Percentiles rank a stretch among this genome's conserved stretches.
Conservation (phyloP, 805 yeast species). For the Wickerhamomyces subpelliculosus region DNA sequence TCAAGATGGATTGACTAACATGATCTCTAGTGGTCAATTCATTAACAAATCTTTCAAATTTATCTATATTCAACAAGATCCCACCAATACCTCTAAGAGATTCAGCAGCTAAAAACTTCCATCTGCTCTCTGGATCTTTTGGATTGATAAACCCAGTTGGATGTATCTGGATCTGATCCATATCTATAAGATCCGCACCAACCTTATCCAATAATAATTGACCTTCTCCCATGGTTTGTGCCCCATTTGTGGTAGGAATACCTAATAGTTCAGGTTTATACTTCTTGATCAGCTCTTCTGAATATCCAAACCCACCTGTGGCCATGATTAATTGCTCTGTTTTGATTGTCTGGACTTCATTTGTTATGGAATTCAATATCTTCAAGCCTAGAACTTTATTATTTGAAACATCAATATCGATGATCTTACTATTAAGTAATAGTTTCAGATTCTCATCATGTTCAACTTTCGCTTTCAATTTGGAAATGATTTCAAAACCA, state of each 20-base stretch:
- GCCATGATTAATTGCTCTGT: constrained; percentile 39
- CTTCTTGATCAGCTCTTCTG: constrained; percentile 30
- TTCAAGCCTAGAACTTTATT: constrained; percentile 35
- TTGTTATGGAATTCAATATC: constrained; percentile 26
- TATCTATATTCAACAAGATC: constrained; percentile 35
- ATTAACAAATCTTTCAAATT: constrained; percentile 40
- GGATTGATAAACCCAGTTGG: constrained; percentile 55
- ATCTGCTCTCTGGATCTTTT: constrained; percentile 29
- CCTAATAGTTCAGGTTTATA: constrained; percentile 39
- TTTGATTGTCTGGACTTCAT: constrained; percentile 14
- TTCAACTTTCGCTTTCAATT: constrained; percentile 33
- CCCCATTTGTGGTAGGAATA: constrained; percentile 51
- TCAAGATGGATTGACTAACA: constrained; percentile 38
- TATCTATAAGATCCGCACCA: constrained; percentile 45
- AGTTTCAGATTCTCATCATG: constrained; percentile 27
- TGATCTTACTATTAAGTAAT: constrained; percentile 31
- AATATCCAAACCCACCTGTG: constrained; percentile 50
- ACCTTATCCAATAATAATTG: constrained; percentile 39
- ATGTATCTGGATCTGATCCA: constrained; percentile 55
- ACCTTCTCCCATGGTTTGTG: constrained; percentile 54
- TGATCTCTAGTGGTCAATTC: constrained; percentile 48
- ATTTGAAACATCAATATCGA: constrained; percentile 23
- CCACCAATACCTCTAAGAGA: constrained; percentile 56
- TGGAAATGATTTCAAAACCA: constrained; percentile 49
- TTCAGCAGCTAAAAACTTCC: constrained; percentile 57